Percentiles rank a stretch among this genome's conserved stretches.
These are phyloP conservation scores for Astragalus membranaceus DNA, from an alignment of 306 rosid species.

Conservation along the genomic window DNA sequence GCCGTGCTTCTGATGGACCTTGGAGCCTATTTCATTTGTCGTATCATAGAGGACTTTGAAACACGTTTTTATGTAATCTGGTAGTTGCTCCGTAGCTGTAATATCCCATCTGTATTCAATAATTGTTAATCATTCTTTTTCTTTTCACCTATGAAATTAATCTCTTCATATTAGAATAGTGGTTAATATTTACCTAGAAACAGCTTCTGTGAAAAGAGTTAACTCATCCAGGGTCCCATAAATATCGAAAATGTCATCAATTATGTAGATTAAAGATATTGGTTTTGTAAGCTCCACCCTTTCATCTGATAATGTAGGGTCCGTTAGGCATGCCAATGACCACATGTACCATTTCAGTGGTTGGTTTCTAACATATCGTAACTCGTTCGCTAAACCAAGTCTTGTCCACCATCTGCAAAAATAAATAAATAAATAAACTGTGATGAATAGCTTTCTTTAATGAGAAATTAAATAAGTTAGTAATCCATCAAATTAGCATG, in stretches of 20 bases:
- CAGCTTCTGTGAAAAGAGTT: constrained; percentile 47
- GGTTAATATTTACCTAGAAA: constrained; percentile 32
- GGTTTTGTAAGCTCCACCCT: constrained; percentile 67
- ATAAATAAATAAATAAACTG: not conserved
- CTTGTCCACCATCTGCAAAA: constrained; percentile 55
- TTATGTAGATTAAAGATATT: constrained; percentile 51
- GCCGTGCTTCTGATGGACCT: constrained; percentile 35
- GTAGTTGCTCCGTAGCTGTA: constrained; percentile 29
- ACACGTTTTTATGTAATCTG: constrained; percentile 51
- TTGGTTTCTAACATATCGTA: constrained; percentile 49
- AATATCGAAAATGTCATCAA: constrained; percentile 65
- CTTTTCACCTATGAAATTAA: not conserved
- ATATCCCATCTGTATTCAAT: constrained; percentile 49
- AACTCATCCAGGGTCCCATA: constrained; percentile 57
- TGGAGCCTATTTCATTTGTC: constrained; percentile 46
- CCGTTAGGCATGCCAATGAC: constrained; percentile 45
- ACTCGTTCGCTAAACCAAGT: constrained; percentile 43
- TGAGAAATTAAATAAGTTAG: not conserved
- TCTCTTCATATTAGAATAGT: not conserved
- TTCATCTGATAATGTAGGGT: constrained; percentile 42
- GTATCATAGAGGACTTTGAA: constrained; percentile 39
- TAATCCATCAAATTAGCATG: not conserved
- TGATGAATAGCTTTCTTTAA: not conserved
- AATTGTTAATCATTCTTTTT: not conserved
- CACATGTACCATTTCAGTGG: constrained; percentile 71